Base-by-base conservation (phyloP, 179 eudicot species). In the Carnegiea gigantea region DNA sequence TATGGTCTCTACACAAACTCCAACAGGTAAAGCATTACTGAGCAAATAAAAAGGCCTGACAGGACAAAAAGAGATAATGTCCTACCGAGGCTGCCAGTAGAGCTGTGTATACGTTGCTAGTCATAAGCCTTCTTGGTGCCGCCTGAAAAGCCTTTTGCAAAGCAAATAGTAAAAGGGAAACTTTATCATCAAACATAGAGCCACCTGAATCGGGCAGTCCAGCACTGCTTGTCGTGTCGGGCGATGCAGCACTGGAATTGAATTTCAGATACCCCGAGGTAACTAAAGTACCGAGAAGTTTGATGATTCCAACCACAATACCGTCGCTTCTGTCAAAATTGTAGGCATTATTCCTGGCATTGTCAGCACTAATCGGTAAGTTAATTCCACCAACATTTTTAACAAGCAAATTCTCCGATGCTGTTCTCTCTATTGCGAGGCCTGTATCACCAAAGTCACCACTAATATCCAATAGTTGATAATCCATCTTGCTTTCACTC, bases 181-280 rank as follows among this genome's bases (percentile, higher is more conserved):
- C 92, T 88, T 93, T 97, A 86, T 97, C 99, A 84, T 93, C 97
- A 84, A 97, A 97, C 99, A 97, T 97, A 83, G 98, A 92, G 83
- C 98, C 97, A 64, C 98, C 91, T 53, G 91, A 70, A 36, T 70
- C 73, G 10, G 73, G 89, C 81, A 89, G 77, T 81, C 90, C 97
- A 77, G 85, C 78, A 84, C 79, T 89, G 83, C 91, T 83, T 71
- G 92, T 75, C 84, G 82, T 86, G 73, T 90, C 93, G 79, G 89
- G 80, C 76, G 92, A 85, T 78, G 95, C 72, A 82, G 86, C 77
- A 79, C 80, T 88, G 72, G 90, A 84, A 84, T 89, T 95, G 76
- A 93, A 85, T 87, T 90, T 91, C 59, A 97, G 87, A 83, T 95
- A 89, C 36, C 98, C 98, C 14, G 94, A 90, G 68, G 88, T 86